Base-by-base conservation (phyloP, 1,284 basidiomycete species). In the Apiotrichum akiyoshidainum region DNA sequence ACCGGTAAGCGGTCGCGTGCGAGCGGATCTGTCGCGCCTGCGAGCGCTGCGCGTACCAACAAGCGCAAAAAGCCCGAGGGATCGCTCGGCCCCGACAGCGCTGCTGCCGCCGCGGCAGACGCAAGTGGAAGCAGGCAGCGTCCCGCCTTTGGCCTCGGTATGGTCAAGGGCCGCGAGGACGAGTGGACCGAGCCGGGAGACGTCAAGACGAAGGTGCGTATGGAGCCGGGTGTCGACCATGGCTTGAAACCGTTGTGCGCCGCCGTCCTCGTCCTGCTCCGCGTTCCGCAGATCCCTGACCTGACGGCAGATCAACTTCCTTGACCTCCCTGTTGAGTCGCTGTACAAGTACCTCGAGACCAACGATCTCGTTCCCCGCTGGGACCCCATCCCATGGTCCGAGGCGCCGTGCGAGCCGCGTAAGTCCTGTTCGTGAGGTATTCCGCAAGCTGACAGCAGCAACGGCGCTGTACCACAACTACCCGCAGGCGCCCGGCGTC, bases 361-460 rank as follows among this genome's bases (percentile, higher is more conserved):
- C 16, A 68, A 75, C 52, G 75, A 76, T 49, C 65, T 76, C 7
- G 57, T 75, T 46, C 75, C 75, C 0, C 61, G 68, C 47, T 76
- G 71, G 71, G 67, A 70, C 42, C 64, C 67, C 7, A 74, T 72
- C 17, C 75, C 75, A 8, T 76, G 75, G 75, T 73, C 70, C 17
- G 75, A 76, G 58, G 65, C 70, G 16, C 71, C 72, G 1, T 71
- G 70, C 54, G 70, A 65, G 16, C 71, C 73, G 35, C 75, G 75
- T 76, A 31, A 62, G 72, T 67, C 26, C 26, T 4, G 26, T 7
- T 31, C 26, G 12, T 2, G 7, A 35, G 5, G 12, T 14, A 4
- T 13, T 16, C 2, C 2, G 6, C 5, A 17, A 4, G 33, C 54
- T 63, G 39, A 57, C 42, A 9, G 3, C 37, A 75, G 73, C 72